Percentiles rank a stretch among this genome's conserved stretches.
phyloP scores from a whole-genome alignment of 2,329 filamentous ascomycete species.

The Aureobasidium sp. region DNA sequence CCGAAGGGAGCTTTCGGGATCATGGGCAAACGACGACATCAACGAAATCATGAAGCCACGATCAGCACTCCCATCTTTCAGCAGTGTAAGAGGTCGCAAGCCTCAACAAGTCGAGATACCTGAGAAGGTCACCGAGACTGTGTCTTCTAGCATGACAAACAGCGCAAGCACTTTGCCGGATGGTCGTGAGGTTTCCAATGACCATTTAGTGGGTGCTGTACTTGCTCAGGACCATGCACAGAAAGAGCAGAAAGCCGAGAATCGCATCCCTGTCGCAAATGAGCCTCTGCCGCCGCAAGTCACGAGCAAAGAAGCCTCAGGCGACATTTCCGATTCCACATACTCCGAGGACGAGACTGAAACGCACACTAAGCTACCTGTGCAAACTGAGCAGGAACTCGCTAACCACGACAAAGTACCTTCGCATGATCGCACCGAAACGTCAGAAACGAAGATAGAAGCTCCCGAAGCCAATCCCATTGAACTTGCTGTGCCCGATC shows the following conservation, averaged over 20 bases:
- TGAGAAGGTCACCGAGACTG: constrained; percentile 46
- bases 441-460: not conserved
- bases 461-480: not conserved
- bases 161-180: constrained; percentile 32
- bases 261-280: constrained; percentile 36
- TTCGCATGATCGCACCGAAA: not conserved
- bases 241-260: constrained; percentile 33
- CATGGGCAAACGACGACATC: constrained; percentile 44
- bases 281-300: constrained; percentile 66
- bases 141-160: constrained; percentile 32
- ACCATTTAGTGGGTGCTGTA: constrained; percentile 37
- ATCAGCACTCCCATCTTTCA: constrained; percentile 66
- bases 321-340: not conserved
- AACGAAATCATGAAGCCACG: constrained; percentile 64
- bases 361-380: not conserved
- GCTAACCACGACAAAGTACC: not conserved
- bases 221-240: constrained; percentile 46
- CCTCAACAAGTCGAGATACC: constrained; percentile 37
- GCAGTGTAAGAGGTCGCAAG: constrained; percentile 58
- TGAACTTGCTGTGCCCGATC: constrained; percentile 21
- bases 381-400: not conserved
- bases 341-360: constrained; percentile 4
- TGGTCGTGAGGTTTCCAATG: constrained; percentile 49
- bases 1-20: constrained; percentile 23
- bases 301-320: constrained; percentile 58